phyloP scores from a whole-genome alignment of 108 stramenopile genomes.

The Nitzschia sp. region DNA sequence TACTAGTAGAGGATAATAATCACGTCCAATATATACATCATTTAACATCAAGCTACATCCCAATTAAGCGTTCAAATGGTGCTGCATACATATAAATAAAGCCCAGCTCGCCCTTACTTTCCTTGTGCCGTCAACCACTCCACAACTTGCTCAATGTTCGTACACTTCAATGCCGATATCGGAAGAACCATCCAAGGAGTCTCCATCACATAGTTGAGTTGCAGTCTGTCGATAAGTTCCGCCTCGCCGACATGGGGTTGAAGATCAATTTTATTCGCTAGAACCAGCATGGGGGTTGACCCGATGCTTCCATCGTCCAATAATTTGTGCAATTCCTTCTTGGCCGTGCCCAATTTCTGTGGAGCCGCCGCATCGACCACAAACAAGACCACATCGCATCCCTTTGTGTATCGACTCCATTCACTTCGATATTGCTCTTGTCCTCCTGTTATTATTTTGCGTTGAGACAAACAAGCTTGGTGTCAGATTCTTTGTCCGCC shows the following conservation, averaged over 20 bases:
- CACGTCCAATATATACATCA: conserved; percentile 3
- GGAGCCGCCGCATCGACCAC: conserved; percentile 95
- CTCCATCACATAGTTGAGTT: conserved; percentile 95
- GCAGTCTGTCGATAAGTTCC: conserved; percentile 88
- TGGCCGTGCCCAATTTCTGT: conserved; percentile 83
- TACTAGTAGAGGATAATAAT: not conserved
- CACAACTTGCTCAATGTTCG: conserved; percentile 94
- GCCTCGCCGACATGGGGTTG: conserved; percentile 82
- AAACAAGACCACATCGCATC: conserved; percentile 94
- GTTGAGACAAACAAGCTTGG: too few relatives aligned
- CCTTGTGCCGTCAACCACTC: conserved; percentile 94
- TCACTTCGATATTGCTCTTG: conserved; percentile 93
- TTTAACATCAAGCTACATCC: not conserved
- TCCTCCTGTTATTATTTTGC: too few relatives aligned
- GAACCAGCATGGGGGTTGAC: conserved; percentile 85
- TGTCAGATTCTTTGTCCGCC: too few relatives aligned
- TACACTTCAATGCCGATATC: conserved; percentile 85
- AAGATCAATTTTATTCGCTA: conserved; percentile 97
- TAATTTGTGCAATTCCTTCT: conserved; percentile 94
- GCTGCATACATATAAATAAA: too few relatives aligned
- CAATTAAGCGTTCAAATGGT: too few relatives aligned
- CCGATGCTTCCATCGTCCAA: conserved; percentile 91
- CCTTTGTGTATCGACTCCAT: conserved; percentile 93
- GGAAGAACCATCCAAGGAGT: conserved; percentile 97
- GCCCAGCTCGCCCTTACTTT: too few relatives aligned